These are phyloP conservation scores for Ustilago trichophora DNA, from an alignment of 1,284 basidiomycete species.

Conservation along the genomic window DNA sequence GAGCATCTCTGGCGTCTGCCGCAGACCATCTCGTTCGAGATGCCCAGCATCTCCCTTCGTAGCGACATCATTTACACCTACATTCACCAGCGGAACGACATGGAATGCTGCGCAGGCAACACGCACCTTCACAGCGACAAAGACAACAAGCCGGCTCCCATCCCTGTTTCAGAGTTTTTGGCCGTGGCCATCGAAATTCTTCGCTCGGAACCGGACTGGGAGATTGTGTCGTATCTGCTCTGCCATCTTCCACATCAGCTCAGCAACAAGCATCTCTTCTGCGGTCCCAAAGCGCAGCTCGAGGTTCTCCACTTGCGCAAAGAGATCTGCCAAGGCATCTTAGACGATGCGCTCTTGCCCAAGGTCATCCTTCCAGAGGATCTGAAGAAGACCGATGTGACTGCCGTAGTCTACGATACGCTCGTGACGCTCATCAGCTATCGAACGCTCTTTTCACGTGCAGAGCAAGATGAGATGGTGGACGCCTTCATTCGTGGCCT, in stretches of 20 bases:
- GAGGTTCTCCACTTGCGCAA: slow-evolving; percentile 76
- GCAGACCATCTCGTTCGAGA: slow-evolving; percentile 76
- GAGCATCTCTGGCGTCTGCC: slow-evolving; percentile 79
- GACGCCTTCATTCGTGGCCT: slow-evolving; percentile 85
- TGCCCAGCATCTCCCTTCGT: slow-evolving; percentile 68
- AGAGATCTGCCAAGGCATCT: slow-evolving; percentile 76
- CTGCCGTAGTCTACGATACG: slow-evolving; percentile 86
- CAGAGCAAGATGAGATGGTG: slow-evolving; percentile 76
- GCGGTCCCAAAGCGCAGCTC: slow-evolving; percentile 80
- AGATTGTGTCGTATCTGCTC: slow-evolving; percentile 89
- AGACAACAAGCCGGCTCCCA: slow-evolving; percentile 53
- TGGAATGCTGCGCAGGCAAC: slow-evolving; percentile 67
- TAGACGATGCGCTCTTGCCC: slow-evolving; percentile 72
- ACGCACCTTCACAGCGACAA: slow-evolving; percentile 53
- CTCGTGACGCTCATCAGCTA: slow-evolving; percentile 90
- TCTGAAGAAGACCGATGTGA: slow-evolving; percentile 75
- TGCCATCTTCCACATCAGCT: slow-evolving; percentile 91
- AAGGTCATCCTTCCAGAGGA: slow-evolving; percentile 73
- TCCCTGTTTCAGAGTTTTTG: slow-evolving; percentile 85
- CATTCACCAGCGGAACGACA: slow-evolving; percentile 66
- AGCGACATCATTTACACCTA: slow-evolving; percentile 70
- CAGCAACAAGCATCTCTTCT: slow-evolving; percentile 95
- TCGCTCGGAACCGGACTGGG: slow-evolving; percentile 85
- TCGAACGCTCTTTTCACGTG: slow-evolving; percentile 77
- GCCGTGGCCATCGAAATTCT: slow-evolving; percentile 76